phyloP scores from a whole-genome alignment of 192 early-diverging fungal genomes.

The Gaertneriomyces sp. region DNA sequence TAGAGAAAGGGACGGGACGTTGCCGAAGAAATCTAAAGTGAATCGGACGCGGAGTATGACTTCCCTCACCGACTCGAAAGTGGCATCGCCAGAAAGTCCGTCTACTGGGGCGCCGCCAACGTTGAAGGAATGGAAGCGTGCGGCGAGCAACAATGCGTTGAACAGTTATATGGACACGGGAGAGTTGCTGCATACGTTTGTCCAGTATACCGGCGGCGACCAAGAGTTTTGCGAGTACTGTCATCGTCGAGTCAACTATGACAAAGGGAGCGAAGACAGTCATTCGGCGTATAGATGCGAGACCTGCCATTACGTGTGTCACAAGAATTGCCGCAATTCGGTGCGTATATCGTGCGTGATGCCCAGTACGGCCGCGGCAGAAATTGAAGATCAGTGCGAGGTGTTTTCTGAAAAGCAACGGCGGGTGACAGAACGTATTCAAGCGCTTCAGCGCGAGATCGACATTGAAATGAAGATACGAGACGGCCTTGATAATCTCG shows the following conservation, averaged over 20 bases:
- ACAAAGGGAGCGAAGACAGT: conserved; percentile 14
- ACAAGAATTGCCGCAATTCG: conserved; percentile 47
- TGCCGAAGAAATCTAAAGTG: neutral
- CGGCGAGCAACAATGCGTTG: conserved; percentile 1
- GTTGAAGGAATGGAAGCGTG: conserved; percentile 24
- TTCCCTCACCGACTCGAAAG: conserved; percentile 22
- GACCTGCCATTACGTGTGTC: conserved; percentile 50
- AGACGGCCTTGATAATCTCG: conserved; percentile 48
- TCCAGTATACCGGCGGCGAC: conserved; percentile 32
- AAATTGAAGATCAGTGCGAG: conserved; percentile 31
- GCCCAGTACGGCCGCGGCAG: conserved; percentile 20
- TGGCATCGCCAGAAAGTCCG: conserved; percentile 11
- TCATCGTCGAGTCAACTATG: conserved; percentile 18
- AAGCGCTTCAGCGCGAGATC: conserved; percentile 49
- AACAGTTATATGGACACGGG: conserved; percentile 14
- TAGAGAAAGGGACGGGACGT: neutral
- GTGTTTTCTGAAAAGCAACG: conserved; percentile 41
- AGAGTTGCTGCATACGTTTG: conserved; percentile 39
- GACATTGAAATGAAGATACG: conserved; percentile 58
- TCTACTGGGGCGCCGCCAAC: neutral
- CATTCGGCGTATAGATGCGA: conserved; percentile 46
- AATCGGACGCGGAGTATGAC: conserved; percentile 23
- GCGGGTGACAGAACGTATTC: conserved; percentile 45
- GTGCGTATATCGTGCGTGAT: conserved; percentile 41
- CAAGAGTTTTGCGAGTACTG: conserved; percentile 50